Evolutionary conservation across 805 yeast species (phyloP), one percentile per base, ranked within the genome.

Genomic region (Candida khao-thaluensis): DNA sequence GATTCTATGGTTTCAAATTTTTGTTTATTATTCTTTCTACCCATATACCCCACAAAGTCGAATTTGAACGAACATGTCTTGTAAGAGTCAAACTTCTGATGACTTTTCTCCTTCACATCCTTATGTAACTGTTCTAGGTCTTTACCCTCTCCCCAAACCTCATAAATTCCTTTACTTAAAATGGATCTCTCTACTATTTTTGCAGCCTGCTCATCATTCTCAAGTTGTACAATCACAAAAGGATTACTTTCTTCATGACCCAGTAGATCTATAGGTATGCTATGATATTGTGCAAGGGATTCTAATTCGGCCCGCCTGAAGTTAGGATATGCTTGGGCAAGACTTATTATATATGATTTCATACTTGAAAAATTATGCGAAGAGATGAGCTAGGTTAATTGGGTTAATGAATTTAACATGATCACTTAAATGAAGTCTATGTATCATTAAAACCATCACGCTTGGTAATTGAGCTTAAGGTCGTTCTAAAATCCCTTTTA

Each of bases 271-370:
- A 85, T 66, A 9, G 61, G 38, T 2, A 93, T 64, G 12, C 63
- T 62, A 47, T 76, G 63, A 37, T 85, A 60, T 23, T 77, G 80
- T 0, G 97, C 97, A 31, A 93, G 62, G 0, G 97, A 82, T 50
- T 84, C 88, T 24, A 93, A 63, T 62, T 91, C 99, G 0, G 95
- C 86, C 25, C 63, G 62, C 35, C 98, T 71, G 61, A 91, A 91
- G 43, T 76, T 73, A 36, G 82, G 79, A 54, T 88, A 89, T 29
- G 82, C 76, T 61, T 90, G 96, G 3, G 96, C 96, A 55, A 93
- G 72, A 54, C 83, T 79, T n/a, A 93, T 67, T 34, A 91, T 58
- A 54, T 87, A 93, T 39, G 75, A 71, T 59, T 72, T 75, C 76
- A 72, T 72, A 25, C 12, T 25, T 16, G 30, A 24, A 14, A 30